phyloP scores from a whole-genome alignment of 805 yeast species.

The Barnettozyma salicaria region DNA sequence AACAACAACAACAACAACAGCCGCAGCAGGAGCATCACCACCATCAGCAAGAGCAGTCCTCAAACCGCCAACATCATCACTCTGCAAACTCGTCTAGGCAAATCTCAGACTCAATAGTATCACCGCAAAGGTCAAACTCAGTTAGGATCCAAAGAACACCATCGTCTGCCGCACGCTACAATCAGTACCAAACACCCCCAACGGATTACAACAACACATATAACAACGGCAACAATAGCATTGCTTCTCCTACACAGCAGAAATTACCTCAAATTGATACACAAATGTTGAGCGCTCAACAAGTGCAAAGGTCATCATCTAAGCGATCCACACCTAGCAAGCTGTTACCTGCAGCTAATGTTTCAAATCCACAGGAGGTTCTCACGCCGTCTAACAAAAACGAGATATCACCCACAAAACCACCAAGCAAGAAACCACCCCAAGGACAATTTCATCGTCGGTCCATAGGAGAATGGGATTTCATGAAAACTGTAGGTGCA shows the following conservation, averaged over 20 bases:
- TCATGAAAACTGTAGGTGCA: constrained; percentile 90
- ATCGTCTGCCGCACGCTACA: constrained; percentile 5
- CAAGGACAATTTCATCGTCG: constrained; percentile 62
- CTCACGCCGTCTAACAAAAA: constrained; percentile 1
- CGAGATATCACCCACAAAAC: background rate
- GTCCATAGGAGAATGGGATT: constrained; percentile 95
- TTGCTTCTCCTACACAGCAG: constrained; percentile 7
- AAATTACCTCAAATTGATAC: constrained; percentile 12
- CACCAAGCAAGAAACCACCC: constrained; percentile 17
- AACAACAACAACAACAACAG: background rate
- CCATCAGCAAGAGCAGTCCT: background rate
- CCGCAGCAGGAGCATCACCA: constrained; percentile 6
- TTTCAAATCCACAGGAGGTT: constrained; percentile 2
- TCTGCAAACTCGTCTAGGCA: no score
- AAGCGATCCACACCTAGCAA: background rate
- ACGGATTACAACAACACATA: no score
- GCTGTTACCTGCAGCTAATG: constrained; percentile 10
- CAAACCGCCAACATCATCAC: background rate
- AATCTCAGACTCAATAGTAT: background rate
- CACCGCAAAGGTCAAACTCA: constrained; percentile 8
- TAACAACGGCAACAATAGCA: constrained; percentile 1
- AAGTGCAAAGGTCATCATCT: constrained; percentile 6
- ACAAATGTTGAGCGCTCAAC: constrained; percentile 21
- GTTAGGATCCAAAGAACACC: constrained; percentile 7
- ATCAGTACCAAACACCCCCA: constrained; percentile 4